Evolutionary conservation across 352 stramenopile species (phyloP).

Genomic region (Pythium monospermum): DNA sequence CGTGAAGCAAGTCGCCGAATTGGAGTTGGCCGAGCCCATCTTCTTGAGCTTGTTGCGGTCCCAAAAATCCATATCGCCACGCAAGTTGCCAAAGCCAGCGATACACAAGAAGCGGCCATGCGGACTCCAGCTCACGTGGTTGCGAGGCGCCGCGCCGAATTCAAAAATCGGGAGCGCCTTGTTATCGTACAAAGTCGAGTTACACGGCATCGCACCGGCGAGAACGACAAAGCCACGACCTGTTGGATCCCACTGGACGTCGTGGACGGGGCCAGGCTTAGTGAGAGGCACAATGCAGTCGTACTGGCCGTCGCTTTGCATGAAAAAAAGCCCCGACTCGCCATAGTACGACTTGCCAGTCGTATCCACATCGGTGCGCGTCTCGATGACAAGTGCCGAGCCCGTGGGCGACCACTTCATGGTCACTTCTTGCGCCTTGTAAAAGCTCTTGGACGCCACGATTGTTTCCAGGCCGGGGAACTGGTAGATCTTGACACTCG

Average conservation of each 20-base stretch:
- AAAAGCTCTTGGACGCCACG: conserved; percentile 85
- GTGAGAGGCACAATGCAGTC: conserved; percentile 88
- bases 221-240: conserved; percentile 93
- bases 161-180: conserved; percentile 94
- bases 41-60: conserved; percentile 95
- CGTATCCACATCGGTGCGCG: conserved; percentile 89
- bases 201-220: conserved; percentile 92
- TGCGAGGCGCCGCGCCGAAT: conserved; percentile 94
- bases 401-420: conserved; percentile 89
- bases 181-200: conserved; percentile 95
- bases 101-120: conserved; percentile 96
- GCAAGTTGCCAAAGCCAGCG: conserved; percentile 96
- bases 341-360: conserved; percentile 97
- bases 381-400: conserved; percentile 86
- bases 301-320: conserved; percentile 90
- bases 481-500: conserved; percentile 80
- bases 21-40: conserved; percentile 83
- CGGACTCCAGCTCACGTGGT: conserved; percentile 94
- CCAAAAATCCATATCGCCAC: conserved; percentile 96
- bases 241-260: conserved; percentile 93
- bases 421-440: conserved; percentile 87
- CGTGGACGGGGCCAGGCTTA: conserved; percentile 91
- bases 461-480: conserved; percentile 63
- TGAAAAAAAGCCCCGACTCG: conserved; percentile 94
- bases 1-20: conserved; percentile 68